Evolutionary conservation across 257 asterid species (phyloP).

Genomic region (Parsonsia alboflavescens): DNA sequence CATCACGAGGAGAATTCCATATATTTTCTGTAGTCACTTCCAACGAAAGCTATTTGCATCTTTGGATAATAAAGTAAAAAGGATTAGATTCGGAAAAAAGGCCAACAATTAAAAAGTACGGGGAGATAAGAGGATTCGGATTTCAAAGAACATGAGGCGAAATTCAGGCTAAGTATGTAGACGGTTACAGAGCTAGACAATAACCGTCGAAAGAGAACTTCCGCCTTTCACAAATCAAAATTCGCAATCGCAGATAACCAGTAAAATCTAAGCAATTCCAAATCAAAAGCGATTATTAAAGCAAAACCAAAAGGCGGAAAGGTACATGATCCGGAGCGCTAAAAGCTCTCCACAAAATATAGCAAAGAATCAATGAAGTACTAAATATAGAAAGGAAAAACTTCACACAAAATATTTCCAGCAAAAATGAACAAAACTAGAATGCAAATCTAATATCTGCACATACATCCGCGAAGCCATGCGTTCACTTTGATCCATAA

Average conservation of each 20-base stretch:
- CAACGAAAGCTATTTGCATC: not conserved
- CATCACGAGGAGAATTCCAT: not conserved
- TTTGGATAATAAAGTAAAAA: not conserved
- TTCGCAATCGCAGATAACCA: not conserved
- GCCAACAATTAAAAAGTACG: not conserved
- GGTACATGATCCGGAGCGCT: not conserved
- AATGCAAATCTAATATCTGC: not conserved
- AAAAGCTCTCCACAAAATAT: not conserved
- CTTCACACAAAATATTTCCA: not conserved
- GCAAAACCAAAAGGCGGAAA: not conserved
- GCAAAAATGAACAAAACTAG: not conserved
- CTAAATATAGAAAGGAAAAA: not conserved
- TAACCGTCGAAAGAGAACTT: conserved; percentile 8
- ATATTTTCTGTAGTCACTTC: not conserved
- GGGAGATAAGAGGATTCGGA: not conserved
- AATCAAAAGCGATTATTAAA: not conserved
- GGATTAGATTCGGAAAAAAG: not conserved
- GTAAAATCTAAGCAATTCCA: not conserved
- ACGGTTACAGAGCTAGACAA: conserved; percentile 19
- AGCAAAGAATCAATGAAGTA: not conserved
- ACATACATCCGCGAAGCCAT: not conserved
- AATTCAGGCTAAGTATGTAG: not conserved
- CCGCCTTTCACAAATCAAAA: not conserved
- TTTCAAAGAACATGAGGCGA: not conserved
- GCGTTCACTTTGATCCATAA: not conserved